Conservation (phyloP, 2,329 filamentous ascomycete genomes). For the Fusarium sp. region DNA sequence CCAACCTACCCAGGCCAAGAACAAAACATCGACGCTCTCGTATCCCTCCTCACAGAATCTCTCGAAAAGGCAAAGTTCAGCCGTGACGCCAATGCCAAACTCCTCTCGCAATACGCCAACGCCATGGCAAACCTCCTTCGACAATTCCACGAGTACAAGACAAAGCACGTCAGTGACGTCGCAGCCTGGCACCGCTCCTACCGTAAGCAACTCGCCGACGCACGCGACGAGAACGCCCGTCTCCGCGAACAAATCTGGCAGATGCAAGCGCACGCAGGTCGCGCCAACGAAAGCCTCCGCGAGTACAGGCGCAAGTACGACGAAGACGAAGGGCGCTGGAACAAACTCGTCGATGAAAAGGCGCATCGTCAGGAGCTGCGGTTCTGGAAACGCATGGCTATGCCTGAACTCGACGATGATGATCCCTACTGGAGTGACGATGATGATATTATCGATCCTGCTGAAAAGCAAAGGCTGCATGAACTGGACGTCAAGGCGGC, state of each 20-base stretch:
- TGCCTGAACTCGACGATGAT: conserved; percentile 68
- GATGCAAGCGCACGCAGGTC: conserved; percentile 69
- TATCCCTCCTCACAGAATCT: conserved; percentile 69
- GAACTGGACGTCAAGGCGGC: conserved; percentile 60
- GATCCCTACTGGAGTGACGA: conserved; percentile 72
- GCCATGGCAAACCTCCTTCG: conserved; percentile 67
- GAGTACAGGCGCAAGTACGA: conserved; percentile 66
- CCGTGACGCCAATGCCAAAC: conserved; percentile 68
- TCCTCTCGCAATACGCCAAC: conserved; percentile 67
- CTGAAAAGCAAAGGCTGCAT: conserved; percentile 66
- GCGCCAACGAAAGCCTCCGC: conserved; percentile 67
- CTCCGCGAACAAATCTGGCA: conserved; percentile 74
- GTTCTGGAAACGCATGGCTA: conserved; percentile 74
- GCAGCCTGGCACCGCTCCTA: conserved; percentile 73
- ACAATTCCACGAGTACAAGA: conserved; percentile 74
- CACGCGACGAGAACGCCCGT: conserved; percentile 70
- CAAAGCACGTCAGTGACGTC: conserved; percentile 69
- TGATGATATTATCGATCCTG: conserved; percentile 69
- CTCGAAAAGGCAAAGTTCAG: conserved; percentile 70
- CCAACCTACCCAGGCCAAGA: conserved; percentile 59
- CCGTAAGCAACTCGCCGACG: conserved; percentile 71
- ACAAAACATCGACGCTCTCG: conserved; percentile 67
- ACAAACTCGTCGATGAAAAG: conserved; percentile 62
- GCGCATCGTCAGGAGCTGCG: conserved; percentile 67
- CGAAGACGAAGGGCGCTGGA: conserved; percentile 64